Base-by-base conservation (phyloP, 129 eudicot species). In the Pittosporum tobira region DNA sequence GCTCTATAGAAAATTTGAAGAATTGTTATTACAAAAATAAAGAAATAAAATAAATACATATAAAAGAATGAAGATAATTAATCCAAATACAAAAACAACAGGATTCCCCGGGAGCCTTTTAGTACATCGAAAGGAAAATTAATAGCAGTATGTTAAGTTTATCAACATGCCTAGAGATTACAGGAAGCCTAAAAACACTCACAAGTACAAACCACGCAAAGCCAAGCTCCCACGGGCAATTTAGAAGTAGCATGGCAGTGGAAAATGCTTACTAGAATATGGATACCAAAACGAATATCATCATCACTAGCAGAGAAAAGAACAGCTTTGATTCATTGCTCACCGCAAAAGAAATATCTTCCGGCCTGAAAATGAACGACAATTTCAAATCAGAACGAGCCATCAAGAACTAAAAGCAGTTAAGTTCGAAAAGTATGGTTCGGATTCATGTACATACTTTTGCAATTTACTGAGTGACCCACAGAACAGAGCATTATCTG, bases 401-500 rank as follows among this genome's bases (percentile, higher is more conserved):
- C 20, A n/a, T 55, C 2, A 20, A 55, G 24, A 54, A 29, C 20
- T 54, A 4, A 24, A 14, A 42, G 6, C 21, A 43, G n/a, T 5
- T n/a, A 1, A 59, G 2, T 9, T 5, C 1, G 12, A n/a, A 60
- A 43, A 60, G 2, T 3, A 48, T 11, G 9, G 13, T 19, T 14
- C 12, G 10, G 10, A 9, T 48, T 47, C 7, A 0, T 20, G 45
- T 48, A 24, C 82, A 45, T 82, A 82, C 90, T 75, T 82, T n/a
- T 82, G 90, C 56, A 51, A 1, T 29, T 51, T 70, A 62, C 74
- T 65, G 24, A 82, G 90, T 28, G 77, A 77, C 5, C 90, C 90
- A 42, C 90, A 82, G 64, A 58, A 75, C 6, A 82, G 77, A 14
- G 77, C 82, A 66, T 82, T 82, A 9, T 75, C 75, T 0, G 90